A percentile compares a stretch with the other conserved stretches of the same genome.
phyloP scores from a whole-genome alignment of 345 rosid genomes.

The Eucalyptus pauciflora region DNA sequence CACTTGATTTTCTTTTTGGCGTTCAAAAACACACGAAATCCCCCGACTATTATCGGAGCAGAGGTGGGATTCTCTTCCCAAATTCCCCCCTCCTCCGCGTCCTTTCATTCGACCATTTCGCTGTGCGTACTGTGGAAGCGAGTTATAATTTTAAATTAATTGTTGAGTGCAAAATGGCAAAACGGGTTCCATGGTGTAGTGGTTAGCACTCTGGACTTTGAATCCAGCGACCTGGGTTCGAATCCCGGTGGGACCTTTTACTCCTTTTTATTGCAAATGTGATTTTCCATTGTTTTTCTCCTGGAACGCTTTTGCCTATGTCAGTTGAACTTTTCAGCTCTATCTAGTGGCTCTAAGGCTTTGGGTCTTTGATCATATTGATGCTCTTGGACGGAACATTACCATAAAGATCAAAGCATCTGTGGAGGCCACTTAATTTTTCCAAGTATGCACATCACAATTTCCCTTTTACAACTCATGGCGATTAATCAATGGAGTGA shows the following conservation, averaged over 20 bases:
- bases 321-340: too few species aligned
- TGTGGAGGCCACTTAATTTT: not conserved
- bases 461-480: not conserved
- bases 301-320: not conserved
- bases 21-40: not conserved
- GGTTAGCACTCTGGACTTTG: conserved; percentile 70
- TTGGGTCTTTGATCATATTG: not conserved
- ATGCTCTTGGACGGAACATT: not conserved
- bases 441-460: not conserved
- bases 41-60: not conserved
- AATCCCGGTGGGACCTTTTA: conserved; percentile 77
- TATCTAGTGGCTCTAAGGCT: not conserved
- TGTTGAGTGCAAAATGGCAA: accelerated
- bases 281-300: not conserved
- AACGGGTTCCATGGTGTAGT: not conserved
- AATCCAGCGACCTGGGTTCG: conserved; percentile 99
- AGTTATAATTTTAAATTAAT: accelerated
- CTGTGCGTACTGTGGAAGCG: not conserved
- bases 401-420: not conserved
- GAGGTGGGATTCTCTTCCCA: not conserved
- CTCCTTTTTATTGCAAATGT: not conserved
- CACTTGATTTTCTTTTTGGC: not conserved
- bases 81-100: not conserved
- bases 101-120: not conserved
- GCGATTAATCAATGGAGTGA: not conserved